Evolutionary conservation across 495 filamentous ascomycete genomes (phyloP).

Genomic region (Choiromyces venosus): DNA sequence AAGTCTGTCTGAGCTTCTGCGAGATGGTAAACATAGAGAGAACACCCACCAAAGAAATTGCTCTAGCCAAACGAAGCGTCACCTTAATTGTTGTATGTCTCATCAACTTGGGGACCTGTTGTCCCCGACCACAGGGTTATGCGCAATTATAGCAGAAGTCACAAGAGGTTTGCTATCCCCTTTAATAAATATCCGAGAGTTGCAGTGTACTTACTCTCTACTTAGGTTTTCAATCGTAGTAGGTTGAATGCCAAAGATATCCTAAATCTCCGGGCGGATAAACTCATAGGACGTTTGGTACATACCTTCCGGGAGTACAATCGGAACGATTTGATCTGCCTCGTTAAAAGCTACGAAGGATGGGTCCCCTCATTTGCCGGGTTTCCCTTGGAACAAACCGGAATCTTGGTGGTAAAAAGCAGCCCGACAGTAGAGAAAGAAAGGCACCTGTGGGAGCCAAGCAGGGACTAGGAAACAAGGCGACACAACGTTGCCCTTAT

Average conservation of each 20-base stretch:
- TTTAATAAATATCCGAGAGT: neutral
- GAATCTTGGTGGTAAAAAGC: neutral
- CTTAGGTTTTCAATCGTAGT: too few relatives aligned
- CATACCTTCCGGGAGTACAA: constrained; percentile 2
- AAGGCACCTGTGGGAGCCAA: neutral
- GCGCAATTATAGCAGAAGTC: constrained; percentile 3
- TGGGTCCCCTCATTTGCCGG: constrained; percentile 1
- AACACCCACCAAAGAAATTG: too few relatives aligned
- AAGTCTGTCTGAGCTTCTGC: too few relatives aligned
- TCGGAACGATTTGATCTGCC: neutral
- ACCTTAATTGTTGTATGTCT: constrained; percentile 12
- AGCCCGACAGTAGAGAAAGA: neutral
- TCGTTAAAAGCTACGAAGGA: neutral
- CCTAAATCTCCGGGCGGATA: too few relatives aligned
- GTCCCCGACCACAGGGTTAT: constrained; percentile 1
- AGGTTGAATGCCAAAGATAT: too few relatives aligned
- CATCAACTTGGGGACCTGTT: constrained; percentile 14
- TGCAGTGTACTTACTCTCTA: neutral
- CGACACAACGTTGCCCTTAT: constrained; percentile 2
- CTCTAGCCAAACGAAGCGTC: constrained; percentile 10
- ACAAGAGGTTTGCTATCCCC: constrained; percentile 14
- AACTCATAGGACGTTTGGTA: too few relatives aligned
- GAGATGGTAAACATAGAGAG: too few relatives aligned
- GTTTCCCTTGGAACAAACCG: neutral
- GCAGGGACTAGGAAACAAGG: neutral